Evolutionary conservation across 2,329 filamentous ascomycete species (phyloP).

Genomic region (Gremmenia infestans): DNA sequence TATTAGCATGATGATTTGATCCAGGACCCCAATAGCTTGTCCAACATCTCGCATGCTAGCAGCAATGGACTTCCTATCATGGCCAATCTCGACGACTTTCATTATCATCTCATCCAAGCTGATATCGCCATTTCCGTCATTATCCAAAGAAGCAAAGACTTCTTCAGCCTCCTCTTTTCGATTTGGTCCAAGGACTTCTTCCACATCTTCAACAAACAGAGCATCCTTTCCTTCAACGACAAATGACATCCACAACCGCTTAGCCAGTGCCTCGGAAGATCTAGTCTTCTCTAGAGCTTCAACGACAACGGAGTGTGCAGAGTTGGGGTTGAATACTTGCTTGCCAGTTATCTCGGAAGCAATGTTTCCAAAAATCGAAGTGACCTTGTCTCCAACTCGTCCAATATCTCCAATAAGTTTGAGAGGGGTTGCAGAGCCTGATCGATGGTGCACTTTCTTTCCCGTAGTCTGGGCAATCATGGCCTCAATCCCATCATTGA

Average conservation of each 20-base stretch:
- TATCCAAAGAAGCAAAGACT: conserved; percentile 75
- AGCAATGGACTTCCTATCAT: conserved; percentile 80
- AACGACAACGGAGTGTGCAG: conserved; percentile 82
- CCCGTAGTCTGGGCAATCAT: conserved; percentile 54
- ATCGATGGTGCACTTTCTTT: conserved; percentile 37
- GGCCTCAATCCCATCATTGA: conserved; percentile 77
- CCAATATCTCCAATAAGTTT: conserved; percentile 69
- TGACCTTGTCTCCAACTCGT: conserved; percentile 87
- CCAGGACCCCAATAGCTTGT: conserved; percentile 86
- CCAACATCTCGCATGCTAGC: conserved; percentile 97
- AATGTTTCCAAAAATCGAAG: conserved; percentile 86
- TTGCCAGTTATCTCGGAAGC: conserved; percentile 94
- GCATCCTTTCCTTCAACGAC: conserved; percentile 83
- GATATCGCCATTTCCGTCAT: conserved; percentile 88
- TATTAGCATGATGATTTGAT: conserved; percentile 77
- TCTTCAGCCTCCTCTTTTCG: conserved; percentile 78
- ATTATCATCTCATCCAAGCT: conserved; percentile 82
- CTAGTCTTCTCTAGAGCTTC: conserved; percentile 80
- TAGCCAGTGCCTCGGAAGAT: conserved; percentile 87
- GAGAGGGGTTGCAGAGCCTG: conserved; percentile 70
- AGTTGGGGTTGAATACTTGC: conserved; percentile 88
- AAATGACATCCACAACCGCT: conserved; percentile 96
- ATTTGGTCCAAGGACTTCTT: conserved; percentile 77
- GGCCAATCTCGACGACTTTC: conserved; percentile 77
- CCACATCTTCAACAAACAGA: conserved; percentile 73